Evolutionary conservation across 179 eudicot genomes (phyloP).

Genomic region (Carnegiea gigantea): DNA sequence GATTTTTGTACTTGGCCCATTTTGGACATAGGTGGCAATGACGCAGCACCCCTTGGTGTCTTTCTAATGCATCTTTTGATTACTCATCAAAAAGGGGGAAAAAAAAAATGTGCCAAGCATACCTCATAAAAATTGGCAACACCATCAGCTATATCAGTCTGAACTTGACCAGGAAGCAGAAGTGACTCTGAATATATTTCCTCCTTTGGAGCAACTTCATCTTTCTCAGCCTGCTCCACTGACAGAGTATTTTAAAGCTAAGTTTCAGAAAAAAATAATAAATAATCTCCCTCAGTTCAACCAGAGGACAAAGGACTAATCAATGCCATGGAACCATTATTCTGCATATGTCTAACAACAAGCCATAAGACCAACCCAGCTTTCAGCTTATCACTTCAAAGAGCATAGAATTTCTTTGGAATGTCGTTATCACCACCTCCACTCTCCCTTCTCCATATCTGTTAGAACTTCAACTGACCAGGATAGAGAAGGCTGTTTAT

Average conservation of each 20-base stretch:
- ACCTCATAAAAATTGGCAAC: constrained; percentile 47
- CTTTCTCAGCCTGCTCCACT: constrained; percentile 28
- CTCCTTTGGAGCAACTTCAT: constrained; percentile 2
- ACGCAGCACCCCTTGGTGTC: no score
- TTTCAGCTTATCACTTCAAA: background rate
- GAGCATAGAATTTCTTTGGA: background rate
- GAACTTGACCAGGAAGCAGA: constrained; percentile 33
- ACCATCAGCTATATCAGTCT: constrained; percentile 38
- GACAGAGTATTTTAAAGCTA: constrained; percentile 21
- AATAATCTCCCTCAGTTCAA: background rate
- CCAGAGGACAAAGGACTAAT: background rate
- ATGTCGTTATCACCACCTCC: background rate
- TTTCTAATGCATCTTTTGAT: no score
- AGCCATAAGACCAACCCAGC: background rate
- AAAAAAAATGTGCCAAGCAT: background rate
- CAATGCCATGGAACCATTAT: background rate
- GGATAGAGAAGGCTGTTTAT: background rate
- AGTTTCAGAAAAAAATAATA: constrained; percentile 19
- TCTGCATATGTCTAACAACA: background rate
- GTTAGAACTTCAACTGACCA: background rate
- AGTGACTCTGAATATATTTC: constrained; percentile 9
- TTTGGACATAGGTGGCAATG: no score
- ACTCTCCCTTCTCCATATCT: no score
- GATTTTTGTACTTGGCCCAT: no score
- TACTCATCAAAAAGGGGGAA: no score